Evolutionary conservation across 176 grass and related monocot genomes (phyloP).

Genomic region (Cenchrus fungigraminus): DNA sequence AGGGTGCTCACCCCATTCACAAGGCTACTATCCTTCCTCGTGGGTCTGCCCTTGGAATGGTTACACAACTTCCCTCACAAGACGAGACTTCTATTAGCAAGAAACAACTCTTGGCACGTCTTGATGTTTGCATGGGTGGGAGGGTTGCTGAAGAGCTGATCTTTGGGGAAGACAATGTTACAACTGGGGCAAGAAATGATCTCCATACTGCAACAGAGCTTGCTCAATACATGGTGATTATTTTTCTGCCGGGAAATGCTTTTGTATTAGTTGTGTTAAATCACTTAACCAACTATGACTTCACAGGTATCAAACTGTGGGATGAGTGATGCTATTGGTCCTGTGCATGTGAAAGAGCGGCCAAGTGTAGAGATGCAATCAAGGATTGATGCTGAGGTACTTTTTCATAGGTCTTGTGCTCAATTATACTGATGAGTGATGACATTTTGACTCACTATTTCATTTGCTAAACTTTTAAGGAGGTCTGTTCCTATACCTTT

Average conservation of each 20-base stretch:
- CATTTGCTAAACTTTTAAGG: constrained; percentile 5
- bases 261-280: constrained; percentile 26
- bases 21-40: constrained; percentile 98
- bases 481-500: constrained; percentile 4
- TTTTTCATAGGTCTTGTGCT: constrained; percentile 21
- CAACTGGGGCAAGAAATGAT: constrained; percentile 93
- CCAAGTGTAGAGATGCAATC: constrained; percentile 95
- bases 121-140: constrained; percentile 99
- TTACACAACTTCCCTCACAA: constrained; percentile 94
- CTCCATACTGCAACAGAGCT: constrained; percentile 93
- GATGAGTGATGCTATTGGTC: constrained; percentile 92
- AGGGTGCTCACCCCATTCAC: constrained; percentile 89
- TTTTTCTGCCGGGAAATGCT: constrained; percentile 1
- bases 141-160: constrained; percentile 97
- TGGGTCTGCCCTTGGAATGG: constrained; percentile 96
- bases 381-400: constrained; percentile 93
- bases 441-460: not conserved
- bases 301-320: constrained; percentile 95
- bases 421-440: not conserved
- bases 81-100: constrained; percentile 99
- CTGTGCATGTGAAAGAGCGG: constrained; percentile 89
- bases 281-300: constrained; percentile 27
- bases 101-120: constrained; percentile 90
- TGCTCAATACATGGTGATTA: constrained; percentile 93
- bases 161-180: constrained; percentile 98